These are phyloP conservation scores for Ophiostoma pallidulum DNA, from an alignment of 2,329 filamentous ascomycete genomes.

Conservation along the genomic window DNA sequence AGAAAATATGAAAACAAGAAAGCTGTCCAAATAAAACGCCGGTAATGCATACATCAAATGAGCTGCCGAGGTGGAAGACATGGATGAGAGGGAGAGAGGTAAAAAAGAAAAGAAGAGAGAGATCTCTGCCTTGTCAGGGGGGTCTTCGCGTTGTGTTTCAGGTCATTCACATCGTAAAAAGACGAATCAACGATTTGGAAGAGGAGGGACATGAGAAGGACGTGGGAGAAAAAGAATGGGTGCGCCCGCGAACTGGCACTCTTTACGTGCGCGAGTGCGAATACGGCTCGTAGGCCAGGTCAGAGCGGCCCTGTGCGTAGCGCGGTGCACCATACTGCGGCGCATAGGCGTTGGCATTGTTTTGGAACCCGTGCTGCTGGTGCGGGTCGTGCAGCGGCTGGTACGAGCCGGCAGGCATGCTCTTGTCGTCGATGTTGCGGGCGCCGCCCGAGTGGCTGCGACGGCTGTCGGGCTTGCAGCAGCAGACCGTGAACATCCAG, in stretches of 20 bases:
- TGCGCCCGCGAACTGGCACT: neutral
- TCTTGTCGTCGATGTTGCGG: constrained; percentile 40
- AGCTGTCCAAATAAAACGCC: constrained; percentile 12
- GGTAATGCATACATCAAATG: constrained; percentile 8
- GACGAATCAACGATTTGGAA: too few relatives aligned
- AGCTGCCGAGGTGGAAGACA: neutral
- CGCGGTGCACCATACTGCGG: constrained; percentile 26
- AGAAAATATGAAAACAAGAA: neutral
- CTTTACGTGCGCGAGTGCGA: constrained; percentile 42
- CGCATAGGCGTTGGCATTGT: constrained; percentile 25
- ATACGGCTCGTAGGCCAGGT: constrained; percentile 56
- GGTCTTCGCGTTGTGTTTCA: too few relatives aligned
- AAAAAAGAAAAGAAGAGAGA: constrained; percentile 4
- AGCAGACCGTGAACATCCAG: constrained; percentile 89
- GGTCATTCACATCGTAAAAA: too few relatives aligned
- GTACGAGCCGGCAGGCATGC: constrained; percentile 34
- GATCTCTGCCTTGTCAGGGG: too few relatives aligned
- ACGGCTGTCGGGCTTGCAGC: constrained; percentile 59
- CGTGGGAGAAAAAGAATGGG: neutral
- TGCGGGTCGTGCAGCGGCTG: constrained; percentile 35
- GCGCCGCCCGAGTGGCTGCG: constrained; percentile 22
- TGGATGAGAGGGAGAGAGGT: constrained; percentile 2
- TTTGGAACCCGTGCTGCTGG: constrained; percentile 26
- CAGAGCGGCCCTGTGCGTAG: constrained; percentile 34
- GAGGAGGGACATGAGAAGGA: too few relatives aligned